These are phyloP conservation scores for Dalbergia oliveri DNA, from an alignment of 306 rosid species.

Conservation along the genomic window DNA sequence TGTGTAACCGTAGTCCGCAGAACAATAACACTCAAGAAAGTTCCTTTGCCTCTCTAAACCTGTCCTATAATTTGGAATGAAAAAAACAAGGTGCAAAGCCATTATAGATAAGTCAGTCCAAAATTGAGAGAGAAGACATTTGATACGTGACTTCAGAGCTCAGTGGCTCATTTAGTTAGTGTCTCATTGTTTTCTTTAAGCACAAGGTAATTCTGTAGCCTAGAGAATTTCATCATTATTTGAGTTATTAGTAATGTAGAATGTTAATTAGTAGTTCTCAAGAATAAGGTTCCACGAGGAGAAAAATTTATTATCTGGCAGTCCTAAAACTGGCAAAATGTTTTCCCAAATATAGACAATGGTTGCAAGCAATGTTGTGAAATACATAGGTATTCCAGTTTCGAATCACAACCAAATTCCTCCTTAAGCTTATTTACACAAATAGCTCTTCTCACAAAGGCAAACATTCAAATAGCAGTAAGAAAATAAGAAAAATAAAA, in stretches of 20 bases:
- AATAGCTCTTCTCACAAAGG: conserved; percentile 33
- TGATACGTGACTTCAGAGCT: no score
- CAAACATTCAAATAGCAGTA: conserved; percentile 35
- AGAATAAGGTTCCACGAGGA: conserved; percentile 25
- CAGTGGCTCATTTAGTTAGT: no score
- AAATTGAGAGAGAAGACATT: no score
- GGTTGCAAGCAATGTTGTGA: conserved; percentile 25
- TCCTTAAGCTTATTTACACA: conserved; percentile 37
- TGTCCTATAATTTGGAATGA: no score
- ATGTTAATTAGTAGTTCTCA: conserved; percentile 21
- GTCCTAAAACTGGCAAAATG: conserved; percentile 27
- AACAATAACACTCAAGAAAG: no score
- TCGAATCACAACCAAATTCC: conserved; percentile 42
- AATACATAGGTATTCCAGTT: conserved; percentile 1
- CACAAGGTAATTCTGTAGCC: background rate
- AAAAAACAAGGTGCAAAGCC: no score
- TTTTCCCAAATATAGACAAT: conserved; percentile 39
- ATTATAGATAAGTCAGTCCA: no score
- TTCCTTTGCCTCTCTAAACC: no score
- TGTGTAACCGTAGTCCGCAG: no score
- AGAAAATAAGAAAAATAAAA: background rate
- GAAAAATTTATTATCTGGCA: conserved; percentile 12
- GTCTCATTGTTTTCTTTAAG: no score
- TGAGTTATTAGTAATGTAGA: background rate
- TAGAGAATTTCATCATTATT: background rate